These are phyloP conservation scores for Puccinia novopanici DNA, from an alignment of 1,284 basidiomycete genomes.

Conservation along the genomic window DNA sequence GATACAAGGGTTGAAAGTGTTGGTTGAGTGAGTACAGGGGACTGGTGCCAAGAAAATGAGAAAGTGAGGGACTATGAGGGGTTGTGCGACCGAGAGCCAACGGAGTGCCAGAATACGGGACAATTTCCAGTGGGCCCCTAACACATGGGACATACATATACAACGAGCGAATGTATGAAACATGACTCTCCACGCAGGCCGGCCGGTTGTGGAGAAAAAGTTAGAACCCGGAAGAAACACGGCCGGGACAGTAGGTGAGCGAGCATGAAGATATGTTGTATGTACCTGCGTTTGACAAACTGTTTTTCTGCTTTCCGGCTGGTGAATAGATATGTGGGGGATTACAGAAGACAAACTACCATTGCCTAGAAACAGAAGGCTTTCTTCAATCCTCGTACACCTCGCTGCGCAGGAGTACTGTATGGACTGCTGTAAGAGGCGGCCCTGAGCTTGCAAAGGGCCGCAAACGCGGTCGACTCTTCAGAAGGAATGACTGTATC, in stretches of 20 bases:
- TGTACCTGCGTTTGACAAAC: neutral
- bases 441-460: neutral
- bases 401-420: conserved; percentile 17
- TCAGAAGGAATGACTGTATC: neutral
- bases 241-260: too few species aligned
- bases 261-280: too few species aligned
- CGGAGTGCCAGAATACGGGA: neutral
- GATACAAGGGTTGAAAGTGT: too few species aligned
- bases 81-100: neutral
- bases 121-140: too few species aligned
- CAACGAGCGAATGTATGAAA: too few species aligned
- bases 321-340: neutral
- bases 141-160: too few species aligned
- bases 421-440: neutral
- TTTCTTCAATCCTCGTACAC: neutral
- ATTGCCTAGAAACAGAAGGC: conserved; percentile 7
- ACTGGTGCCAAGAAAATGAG: neutral
- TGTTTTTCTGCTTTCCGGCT: neutral
- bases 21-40: neutral
- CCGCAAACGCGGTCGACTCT: neutral
- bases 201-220: neutral
- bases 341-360: neutral
- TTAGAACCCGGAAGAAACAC: neutral
- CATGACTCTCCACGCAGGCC: neutral
- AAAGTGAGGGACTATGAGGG: neutral